Evolutionary conservation across 2,329 filamentous ascomycete species (phyloP).

Genomic region (Trematosphaeria pertusa): DNA sequence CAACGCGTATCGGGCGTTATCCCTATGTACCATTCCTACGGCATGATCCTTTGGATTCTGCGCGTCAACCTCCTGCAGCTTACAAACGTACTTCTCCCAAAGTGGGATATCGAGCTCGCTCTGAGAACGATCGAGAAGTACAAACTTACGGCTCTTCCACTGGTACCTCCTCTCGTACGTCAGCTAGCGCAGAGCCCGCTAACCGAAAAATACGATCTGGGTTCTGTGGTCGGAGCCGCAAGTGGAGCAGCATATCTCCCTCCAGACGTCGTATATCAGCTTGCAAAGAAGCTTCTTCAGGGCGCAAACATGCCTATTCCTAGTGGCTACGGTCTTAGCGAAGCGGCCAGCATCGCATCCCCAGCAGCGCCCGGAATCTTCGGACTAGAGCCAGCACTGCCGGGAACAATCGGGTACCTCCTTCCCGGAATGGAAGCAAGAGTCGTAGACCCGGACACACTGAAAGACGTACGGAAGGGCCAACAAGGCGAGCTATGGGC

Average conservation of each 20-base stretch:
- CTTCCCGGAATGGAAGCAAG: constrained; percentile 37
- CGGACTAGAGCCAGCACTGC: constrained; percentile 26
- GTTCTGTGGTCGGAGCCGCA: constrained; percentile 26
- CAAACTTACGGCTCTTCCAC: constrained; percentile 30
- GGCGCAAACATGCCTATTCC: constrained; percentile 30
- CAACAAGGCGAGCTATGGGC: constrained; percentile 39
- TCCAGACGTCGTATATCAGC: constrained; percentile 34
- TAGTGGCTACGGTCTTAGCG: constrained; percentile 37
- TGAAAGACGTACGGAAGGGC: constrained; percentile 30
- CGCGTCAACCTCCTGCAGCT: constrained; percentile 31
- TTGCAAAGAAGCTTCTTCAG: constrained; percentile 36
- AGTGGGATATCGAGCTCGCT: constrained; percentile 36
- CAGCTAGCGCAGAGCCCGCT: constrained; percentile 35
- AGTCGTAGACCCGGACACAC: constrained; percentile 35
- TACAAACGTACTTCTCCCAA: constrained; percentile 34
- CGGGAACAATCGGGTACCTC: constrained; percentile 36
- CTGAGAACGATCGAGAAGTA: constrained; percentile 36
- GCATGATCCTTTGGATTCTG: constrained; percentile 41
- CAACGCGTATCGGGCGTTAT: constrained; percentile 29
- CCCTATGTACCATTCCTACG: constrained; percentile 43
- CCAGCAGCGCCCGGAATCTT: constrained; percentile 34
- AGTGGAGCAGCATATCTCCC: constrained; percentile 40
- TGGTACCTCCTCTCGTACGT: constrained; percentile 37
- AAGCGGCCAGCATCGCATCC: constrained; percentile 36
- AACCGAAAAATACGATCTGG: constrained; percentile 37